Percentiles rank a stretch among this genome's conserved stretches.
phyloP scores from a whole-genome alignment of 1,284 basidiomycete species.

The Tremellales sp. region DNA sequence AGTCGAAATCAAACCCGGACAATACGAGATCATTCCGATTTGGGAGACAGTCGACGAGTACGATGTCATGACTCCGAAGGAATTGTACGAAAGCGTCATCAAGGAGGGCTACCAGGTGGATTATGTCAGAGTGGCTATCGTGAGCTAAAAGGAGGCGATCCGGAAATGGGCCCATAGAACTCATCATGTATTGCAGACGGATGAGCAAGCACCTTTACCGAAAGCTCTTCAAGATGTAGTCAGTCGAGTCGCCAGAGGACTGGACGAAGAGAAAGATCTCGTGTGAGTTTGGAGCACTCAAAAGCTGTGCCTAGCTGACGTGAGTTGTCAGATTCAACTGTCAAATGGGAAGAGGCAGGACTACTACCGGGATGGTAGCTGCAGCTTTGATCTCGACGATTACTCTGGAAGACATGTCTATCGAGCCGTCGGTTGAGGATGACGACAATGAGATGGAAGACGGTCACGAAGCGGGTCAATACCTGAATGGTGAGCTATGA shows the following conservation, averaged over 20 bases:
- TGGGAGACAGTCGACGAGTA: conserved; percentile 81
- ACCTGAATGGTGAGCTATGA: conserved; percentile 65
- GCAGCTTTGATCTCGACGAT: conserved; percentile 82
- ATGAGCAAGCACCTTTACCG: conserved; percentile 91
- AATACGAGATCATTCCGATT: conserved; percentile 76
- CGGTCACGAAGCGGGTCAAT: conserved; percentile 76
- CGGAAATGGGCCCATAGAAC: background rate
- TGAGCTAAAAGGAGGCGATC: conserved; percentile 50
- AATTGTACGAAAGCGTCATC: conserved; percentile 50
- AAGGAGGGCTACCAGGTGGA: conserved; percentile 78
- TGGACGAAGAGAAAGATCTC: conserved; percentile 65
- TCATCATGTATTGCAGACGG: conserved; percentile 59
- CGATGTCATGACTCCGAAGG: conserved; percentile 88
- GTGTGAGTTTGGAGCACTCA: conserved; percentile 65
- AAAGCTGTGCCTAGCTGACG: conserved; percentile 1
- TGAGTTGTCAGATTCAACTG: conserved; percentile 45
- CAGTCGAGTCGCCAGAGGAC: conserved; percentile 63
- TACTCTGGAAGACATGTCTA: conserved; percentile 46
- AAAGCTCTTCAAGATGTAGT: conserved; percentile 74
- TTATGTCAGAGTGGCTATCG: conserved; percentile 81
- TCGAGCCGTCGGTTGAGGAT: conserved; percentile 36
- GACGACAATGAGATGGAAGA: conserved; percentile 57
- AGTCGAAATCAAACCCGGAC: conserved; percentile 84
- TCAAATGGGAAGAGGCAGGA: conserved; percentile 52
- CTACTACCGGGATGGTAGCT: conserved; percentile 89